Evolutionary conservation across 1,139 yeast species (phyloP).

Genomic region (Lodderomyces margitis): DNA sequence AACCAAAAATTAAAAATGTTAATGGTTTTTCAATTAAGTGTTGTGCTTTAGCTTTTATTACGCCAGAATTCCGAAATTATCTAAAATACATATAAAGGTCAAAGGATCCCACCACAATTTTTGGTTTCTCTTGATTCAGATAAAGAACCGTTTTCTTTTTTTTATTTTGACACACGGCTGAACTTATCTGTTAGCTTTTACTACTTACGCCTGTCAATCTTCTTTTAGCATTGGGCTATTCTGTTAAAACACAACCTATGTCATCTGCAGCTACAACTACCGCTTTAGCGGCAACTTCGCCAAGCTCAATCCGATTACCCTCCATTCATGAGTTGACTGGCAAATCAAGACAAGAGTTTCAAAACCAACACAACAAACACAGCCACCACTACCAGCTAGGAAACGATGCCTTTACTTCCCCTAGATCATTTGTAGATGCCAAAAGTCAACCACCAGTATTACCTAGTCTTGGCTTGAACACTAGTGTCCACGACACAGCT

Average conservation of each 20-base stretch:
- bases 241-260: too few relatives aligned
- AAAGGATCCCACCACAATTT: background rate
- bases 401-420: constrained; percentile 6
- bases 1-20: too few relatives aligned
- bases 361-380: too few relatives aligned
- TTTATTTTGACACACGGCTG: too few relatives aligned
- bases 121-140: background rate
- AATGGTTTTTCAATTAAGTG: too few relatives aligned
- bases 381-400: background rate
- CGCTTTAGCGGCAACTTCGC: constrained; percentile 7
- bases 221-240: too few relatives aligned
- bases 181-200: background rate
- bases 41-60: too few relatives aligned
- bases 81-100: too few relatives aligned
- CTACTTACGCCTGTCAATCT: too few relatives aligned
- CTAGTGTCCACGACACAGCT: background rate
- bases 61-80: too few relatives aligned
- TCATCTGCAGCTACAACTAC: constrained; percentile 6
- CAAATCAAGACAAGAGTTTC: background rate
- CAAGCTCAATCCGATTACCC: constrained; percentile 27
- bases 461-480: constrained; percentile 9
- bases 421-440: constrained; percentile 7
- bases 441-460: constrained; percentile 7
- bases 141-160: too few relatives aligned
- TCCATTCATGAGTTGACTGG: constrained; percentile 36